Conservation (phyloP, 306 rosid genomes). For the Gastrolobium bilobum region DNA sequence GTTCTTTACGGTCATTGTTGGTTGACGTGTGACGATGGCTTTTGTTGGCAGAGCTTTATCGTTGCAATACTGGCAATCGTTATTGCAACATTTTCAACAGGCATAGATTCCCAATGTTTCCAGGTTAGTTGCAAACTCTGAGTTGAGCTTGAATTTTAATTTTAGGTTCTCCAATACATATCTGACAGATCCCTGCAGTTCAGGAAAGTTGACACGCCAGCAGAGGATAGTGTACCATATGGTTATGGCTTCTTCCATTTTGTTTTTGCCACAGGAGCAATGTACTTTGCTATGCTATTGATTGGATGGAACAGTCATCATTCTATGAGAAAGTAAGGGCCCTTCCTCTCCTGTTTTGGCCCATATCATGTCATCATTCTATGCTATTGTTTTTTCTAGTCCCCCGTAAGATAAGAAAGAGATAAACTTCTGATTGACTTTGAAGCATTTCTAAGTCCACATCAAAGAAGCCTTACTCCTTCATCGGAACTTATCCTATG, state of each 20-base stretch:
- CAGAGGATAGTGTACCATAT: conserved; percentile 90
- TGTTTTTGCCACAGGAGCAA: conserved; percentile 97
- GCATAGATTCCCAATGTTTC: conserved; percentile 94
- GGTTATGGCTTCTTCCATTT: conserved; percentile 99
- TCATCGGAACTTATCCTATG: no score
- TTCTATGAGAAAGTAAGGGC: conserved; percentile 76
- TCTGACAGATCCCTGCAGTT: conserved; percentile 68
- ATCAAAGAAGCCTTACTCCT: no score
- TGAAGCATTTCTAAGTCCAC: no score
- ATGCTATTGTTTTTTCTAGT: no score
- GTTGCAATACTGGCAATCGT: conserved; percentile 87
- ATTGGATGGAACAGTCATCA: conserved; percentile 95
- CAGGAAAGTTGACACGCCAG: conserved; percentile 68
- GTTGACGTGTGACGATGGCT: conserved; percentile 41
- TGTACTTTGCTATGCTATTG: conserved; percentile 98
- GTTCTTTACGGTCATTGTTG: neutral
- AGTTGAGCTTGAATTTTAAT: conserved; percentile 24
- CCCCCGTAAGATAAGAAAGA: no score
- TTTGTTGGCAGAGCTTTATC: conserved; percentile 86
- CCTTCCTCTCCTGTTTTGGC: conserved; percentile 10
- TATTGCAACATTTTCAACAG: conserved; percentile 94
- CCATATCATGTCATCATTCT: conserved; percentile 19
- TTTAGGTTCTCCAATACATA: conserved; percentile 36
- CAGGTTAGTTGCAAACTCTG: conserved; percentile 70
- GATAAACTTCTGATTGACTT: no score